Evolutionary conservation across 1,139 yeast species (phyloP).

Genomic region (Saccharomyces uvarum): DNA sequence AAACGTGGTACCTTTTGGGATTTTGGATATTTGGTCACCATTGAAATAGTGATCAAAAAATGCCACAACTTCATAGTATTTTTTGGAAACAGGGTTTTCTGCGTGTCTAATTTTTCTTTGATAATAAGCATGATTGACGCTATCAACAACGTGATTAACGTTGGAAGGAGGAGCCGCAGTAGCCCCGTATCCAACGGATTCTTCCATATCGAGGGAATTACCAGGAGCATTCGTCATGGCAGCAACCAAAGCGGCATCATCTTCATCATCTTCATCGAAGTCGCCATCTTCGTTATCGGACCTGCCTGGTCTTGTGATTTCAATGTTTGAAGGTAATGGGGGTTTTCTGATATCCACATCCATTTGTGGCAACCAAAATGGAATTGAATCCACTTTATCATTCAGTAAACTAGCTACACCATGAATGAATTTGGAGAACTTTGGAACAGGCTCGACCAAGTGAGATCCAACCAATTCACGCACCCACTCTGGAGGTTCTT

Average conservation of each 20-base stretch:
- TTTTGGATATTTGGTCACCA: constrained; percentile 63
- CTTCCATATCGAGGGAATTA: constrained; percentile 42
- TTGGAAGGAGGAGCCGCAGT: constrained; percentile 8
- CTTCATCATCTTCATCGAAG: constrained; percentile 37
- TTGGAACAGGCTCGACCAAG: constrained; percentile 95
- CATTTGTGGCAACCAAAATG: constrained; percentile 99
- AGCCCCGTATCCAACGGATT: constrained; percentile 41
- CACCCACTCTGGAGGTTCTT: constrained; percentile 97
- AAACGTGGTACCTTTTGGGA: constrained; percentile 75
- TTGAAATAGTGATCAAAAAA: constrained; percentile 44
- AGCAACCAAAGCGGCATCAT: constrained; percentile 31
- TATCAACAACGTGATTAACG: constrained; percentile 30
- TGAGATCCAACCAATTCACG: constrained; percentile 86
- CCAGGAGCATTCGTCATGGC: constrained; percentile 30
- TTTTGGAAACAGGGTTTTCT: constrained; percentile 17
- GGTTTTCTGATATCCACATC: constrained; percentile 91
- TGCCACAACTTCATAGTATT: constrained; percentile 16
- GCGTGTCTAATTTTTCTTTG: constrained; percentile 23
- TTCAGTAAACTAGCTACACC: constrained; percentile 88
- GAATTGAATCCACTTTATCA: constrained; percentile 72
- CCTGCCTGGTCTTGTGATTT: constrained; percentile 30
- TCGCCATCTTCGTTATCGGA: constrained; percentile 34
- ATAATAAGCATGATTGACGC: constrained; percentile 22
- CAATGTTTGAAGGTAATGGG: constrained; percentile 43
- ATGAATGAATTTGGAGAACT: constrained; percentile 92